Evolutionary conservation across 148 eudicot genomes (phyloP).

Genomic region (Silene uniflora): DNA sequence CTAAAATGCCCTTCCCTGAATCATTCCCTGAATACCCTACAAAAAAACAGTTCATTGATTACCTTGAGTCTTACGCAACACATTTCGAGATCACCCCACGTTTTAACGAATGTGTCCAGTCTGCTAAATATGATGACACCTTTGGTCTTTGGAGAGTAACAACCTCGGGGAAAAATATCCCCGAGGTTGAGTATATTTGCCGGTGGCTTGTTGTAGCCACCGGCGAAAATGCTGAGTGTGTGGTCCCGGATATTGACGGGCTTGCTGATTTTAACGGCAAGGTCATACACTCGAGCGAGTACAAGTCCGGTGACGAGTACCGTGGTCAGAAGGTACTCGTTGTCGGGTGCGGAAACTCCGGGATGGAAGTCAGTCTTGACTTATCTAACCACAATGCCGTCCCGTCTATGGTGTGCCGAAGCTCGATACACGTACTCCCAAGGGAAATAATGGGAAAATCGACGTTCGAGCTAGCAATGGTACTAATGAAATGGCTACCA

Average conservation of each 20-base stretch:
- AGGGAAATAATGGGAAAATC: slow-evolving; percentile 74
- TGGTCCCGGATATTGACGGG: slow-evolving; percentile 73
- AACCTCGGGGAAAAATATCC: slow-evolving; percentile 22
- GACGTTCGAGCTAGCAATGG: slow-evolving; percentile 59
- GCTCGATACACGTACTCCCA: slow-evolving; percentile 84
- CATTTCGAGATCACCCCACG: slow-evolving; percentile 56
- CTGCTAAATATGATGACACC: slow-evolving; percentile 62
- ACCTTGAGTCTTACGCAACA: slow-evolving; percentile 66
- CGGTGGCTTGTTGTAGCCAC: slow-evolving; percentile 87
- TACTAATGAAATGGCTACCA: slow-evolving; percentile 79
- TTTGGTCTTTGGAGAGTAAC: slow-evolving; percentile 64
- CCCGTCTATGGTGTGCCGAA: slow-evolving; percentile 70
- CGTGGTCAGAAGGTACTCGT: slow-evolving; percentile 64
- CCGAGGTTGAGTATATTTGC: slow-evolving; percentile 75
- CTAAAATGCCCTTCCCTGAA: slow-evolving; percentile 66
- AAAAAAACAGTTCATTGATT: slow-evolving; percentile 67
- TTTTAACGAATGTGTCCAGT: slow-evolving; percentile 62
- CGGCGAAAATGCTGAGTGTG: slow-evolving; percentile 81
- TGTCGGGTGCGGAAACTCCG: slow-evolving; percentile 94
- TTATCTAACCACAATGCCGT: slow-evolving; percentile 67
- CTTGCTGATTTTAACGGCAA: slow-evolving; percentile 54
- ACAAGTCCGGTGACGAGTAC: slow-evolving; percentile 64
- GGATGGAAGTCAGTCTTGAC: slow-evolving; percentile 94
- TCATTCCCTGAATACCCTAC: slow-evolving; percentile 76
- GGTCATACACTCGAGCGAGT: slow-evolving; percentile 69